Base-by-base conservation (phyloP, 345 rosid genomes). In the Boechera stricta region DNA sequence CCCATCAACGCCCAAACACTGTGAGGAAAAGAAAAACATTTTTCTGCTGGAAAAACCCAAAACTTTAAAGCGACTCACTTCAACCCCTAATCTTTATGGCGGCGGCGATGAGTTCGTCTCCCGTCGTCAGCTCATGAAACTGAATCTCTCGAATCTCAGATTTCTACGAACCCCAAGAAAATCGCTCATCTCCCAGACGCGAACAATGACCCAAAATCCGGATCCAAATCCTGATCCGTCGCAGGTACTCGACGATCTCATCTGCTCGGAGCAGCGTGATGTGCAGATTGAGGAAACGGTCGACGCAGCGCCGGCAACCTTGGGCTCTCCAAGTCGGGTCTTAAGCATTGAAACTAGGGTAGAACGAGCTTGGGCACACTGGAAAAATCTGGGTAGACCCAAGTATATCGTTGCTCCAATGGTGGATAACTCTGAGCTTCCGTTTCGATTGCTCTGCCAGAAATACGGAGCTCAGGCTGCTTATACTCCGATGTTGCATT, bases 391-490 rank as follows among this genome's bases (percentile, higher is more conserved):
- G 5, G 98, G 98, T 0, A 81, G 87, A 21, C 99, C 99, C 2
- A 91, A 86, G 82, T 80, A 82, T 26, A 79, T 92, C 0, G 98
- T 92, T 15, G 99, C 98, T 21, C 97, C 98, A n/a, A 94, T 95
- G 98, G 99, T 92, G 61, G 99, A 95, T 71, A 95, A 95, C 79
- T 95, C 98, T 4, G 99, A 91, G 89, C 91, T 95, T 9, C 99
- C 98, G 13, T 92, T 92, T 83, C 82, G 99, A 59, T 80, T 95
- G 93, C 98, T 95, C 5, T 95, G 98, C 21, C 85, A 91, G 36
- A 91, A 90, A 83, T 92, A 87, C 67, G 98, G 99, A 6, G 99
- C 99, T 29, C 84, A 86, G 29, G 98, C 96, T 35, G 99, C 97
- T 4, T 92, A 92, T 48, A 91, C 97, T 12, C 99, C 97, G 3